These are phyloP conservation scores for Penicillium coprophilum DNA, from an alignment of 495 filamentous ascomycete genomes.

Conservation along the genomic window DNA sequence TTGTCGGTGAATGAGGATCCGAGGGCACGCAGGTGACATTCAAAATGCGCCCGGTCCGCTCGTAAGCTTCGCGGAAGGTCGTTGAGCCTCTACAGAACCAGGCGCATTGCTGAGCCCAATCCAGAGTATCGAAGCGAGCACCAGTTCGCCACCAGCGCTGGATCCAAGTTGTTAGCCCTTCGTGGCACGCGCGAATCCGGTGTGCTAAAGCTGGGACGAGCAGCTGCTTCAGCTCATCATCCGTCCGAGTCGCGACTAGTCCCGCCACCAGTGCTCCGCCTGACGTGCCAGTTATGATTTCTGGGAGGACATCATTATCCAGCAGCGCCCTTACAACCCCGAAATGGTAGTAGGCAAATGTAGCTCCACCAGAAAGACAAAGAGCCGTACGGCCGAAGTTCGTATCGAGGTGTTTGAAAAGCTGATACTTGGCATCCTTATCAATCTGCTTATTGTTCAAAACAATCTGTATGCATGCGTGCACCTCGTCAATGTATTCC, in stretches of 20 bases:
- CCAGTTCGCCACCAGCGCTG: conserved; percentile 88
- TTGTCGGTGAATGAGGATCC: conserved; percentile 89
- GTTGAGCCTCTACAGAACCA: conserved; percentile 90
- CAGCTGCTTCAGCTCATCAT: conserved; percentile 81
- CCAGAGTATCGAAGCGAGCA: conserved; percentile 86
- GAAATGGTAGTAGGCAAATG: conserved; percentile 96
- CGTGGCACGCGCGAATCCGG: conserved; percentile 82
- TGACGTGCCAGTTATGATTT: conserved; percentile 93
- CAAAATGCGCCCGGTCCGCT: conserved; percentile 88
- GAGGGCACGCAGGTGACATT: conserved; percentile 97
- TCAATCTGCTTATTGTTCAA: conserved; percentile 61
- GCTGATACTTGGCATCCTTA: conserved; percentile 71
- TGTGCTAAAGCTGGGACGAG: conserved; percentile 82
- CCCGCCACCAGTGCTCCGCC: conserved; percentile 91
- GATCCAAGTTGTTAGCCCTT: conserved; percentile 72
- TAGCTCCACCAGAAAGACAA: conserved; percentile 90
- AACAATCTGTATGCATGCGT: conserved; percentile 63
- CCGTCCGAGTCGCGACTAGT: conserved; percentile 83
- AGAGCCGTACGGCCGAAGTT: conserved; percentile 93
- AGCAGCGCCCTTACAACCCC: conserved; percentile 89
- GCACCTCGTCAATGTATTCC: conserved; percentile 76
- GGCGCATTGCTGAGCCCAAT: conserved; percentile 82
- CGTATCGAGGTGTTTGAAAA: conserved; percentile 84
- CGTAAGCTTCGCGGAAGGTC: conserved; percentile 93
- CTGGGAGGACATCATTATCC: conserved; percentile 80